Evolutionary conservation across 352 stramenopile genomes (phyloP), one percentile per base, ranked within the genome.

Genomic region (Pythium brassicae): DNA sequence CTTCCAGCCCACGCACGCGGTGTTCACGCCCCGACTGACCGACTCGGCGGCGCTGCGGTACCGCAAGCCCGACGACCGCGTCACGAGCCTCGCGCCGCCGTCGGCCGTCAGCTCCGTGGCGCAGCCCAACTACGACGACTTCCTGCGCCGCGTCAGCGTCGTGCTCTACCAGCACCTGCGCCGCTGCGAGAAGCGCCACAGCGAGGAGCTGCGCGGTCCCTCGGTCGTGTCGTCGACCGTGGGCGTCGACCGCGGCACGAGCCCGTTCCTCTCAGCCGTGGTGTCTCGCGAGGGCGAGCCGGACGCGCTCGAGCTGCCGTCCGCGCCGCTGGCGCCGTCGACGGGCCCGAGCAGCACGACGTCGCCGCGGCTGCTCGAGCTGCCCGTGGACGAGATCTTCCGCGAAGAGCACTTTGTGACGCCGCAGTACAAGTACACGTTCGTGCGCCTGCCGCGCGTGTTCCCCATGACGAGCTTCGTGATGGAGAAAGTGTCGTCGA

Each of bases 51-150:
- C 69, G 40, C 74, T 95, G 40, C 81, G 75, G 25, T 95, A 95
- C 66, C 78, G 83, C 45, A 89, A 86, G 59, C 85, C 85, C 14
- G 79, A 86, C 57, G 85, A 91, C 55, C 80, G 85, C 39, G 64
- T 93, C 48, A 77, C 74, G 42, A 83, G 71, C 45, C 62, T 94
- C n/a, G 78, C 79, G 35, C 79, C 81, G 27, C 79, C 83, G 5
- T 78, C 65, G 39, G 87, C 83, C 11, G 74, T 86, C 32, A 90
- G 78, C 17, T 92, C 83, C 37, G 83, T 97, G 50, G 87, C 80
- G 43, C 81, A 95, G 64, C 87, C 87, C 45, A 97, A 97, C 59
- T 97, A 96, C 65, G 86, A 97, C 61, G 88, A 97, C 59, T 93
- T 92, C 32, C 52, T 97, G 53, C 73, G 84, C 48, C 80, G 86